Base-by-base conservation (phyloP, 768 basidiomycete genomes). In the Termitomyces sp. region DNA sequence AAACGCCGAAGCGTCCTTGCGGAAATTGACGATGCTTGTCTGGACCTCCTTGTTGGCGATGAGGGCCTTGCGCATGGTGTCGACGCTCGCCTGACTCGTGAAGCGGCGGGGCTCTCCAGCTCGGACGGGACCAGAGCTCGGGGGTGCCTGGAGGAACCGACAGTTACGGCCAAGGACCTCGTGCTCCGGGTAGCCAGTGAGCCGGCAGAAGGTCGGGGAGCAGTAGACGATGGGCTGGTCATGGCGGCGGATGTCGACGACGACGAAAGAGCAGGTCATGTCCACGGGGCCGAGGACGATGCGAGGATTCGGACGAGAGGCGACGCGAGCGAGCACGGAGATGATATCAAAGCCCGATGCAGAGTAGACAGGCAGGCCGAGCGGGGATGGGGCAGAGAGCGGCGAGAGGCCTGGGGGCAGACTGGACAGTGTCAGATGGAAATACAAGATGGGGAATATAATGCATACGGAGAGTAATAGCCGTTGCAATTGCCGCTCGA, bases 151-250 rank as follows among this genome's bases (percentile, higher is more conserved):
- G 29, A 95, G 75, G 71, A 93, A 95, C 27, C 91, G 87, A 67
- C 97, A 99, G 73, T 97, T 98, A 40, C 87, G 77, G 12, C 95
- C 94, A 12, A 97, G 66, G 57, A 97, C 83, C 67, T 97, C 93
- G 43, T 75, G 67, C 58, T 89, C 86, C 0, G 66, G 54, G 66
- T 94, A 94, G 3, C 89, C 90, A 0, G 90, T 93, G 43, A 94
- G 77, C 14, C 76, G 72, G 68, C 80, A 85, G 68, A 99, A 99
- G 1, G 83, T 82, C 16, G 91, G 92, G 3, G 88, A 91, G 56
- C 92, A 94, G 64, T 97, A 98, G 5, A 98, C 86, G 68, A 98
- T 89, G 14, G 96, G 93, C 32, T 76, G 75, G 69, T 99, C 97
- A 61, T 83, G 82, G 54, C 89, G 76, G 5, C 89, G 82, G 23